phyloP scores from a whole-genome alignment of 2,329 filamentous ascomycete species.

The Colletotrichum liriopes region DNA sequence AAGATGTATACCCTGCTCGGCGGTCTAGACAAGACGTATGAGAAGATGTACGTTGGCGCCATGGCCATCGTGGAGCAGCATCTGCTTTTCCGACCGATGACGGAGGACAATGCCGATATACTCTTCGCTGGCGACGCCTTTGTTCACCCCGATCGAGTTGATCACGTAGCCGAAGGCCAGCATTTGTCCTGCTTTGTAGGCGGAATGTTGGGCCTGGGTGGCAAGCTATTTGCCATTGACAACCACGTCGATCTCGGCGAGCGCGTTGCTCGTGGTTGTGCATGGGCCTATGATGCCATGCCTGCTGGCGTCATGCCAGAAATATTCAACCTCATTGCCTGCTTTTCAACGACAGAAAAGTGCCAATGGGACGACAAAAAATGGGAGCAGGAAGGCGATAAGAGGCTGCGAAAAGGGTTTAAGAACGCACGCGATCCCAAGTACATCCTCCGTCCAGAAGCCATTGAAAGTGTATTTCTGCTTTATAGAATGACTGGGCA shows the following conservation, averaged over 20 bases:
- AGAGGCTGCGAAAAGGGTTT: slow-evolving; percentile 69
- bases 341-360: slow-evolving; percentile 55
- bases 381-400: slow-evolving; percentile 45
- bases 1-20: slow-evolving; percentile 70
- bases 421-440: slow-evolving; percentile 67
- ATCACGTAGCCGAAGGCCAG: slow-evolving; percentile 53
- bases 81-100: slow-evolving; percentile 76
- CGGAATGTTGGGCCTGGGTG: slow-evolving; percentile 65
- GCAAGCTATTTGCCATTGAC: slow-evolving; percentile 58
- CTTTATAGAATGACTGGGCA: slow-evolving; percentile 68
- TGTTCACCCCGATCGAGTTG: slow-evolving; percentile 42
- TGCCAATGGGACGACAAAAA: slow-evolving; percentile 61
- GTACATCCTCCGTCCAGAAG: slow-evolving; percentile 67
- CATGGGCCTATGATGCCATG: slow-evolving; percentile 65
- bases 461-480: slow-evolving; percentile 69
- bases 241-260: slow-evolving; percentile 60
- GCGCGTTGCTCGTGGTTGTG: slow-evolving; percentile 66
- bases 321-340: slow-evolving; percentile 59
- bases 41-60: slow-evolving; percentile 69
- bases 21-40: slow-evolving; percentile 69
- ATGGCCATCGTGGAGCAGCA: slow-evolving; percentile 69
- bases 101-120: slow-evolving; percentile 73
- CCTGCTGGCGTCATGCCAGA: slow-evolving; percentile 69
- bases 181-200: slow-evolving; percentile 68
- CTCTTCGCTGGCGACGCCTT: slow-evolving; percentile 65